Conservation (phyloP, 805 yeast genomes). For the Candida nemodendra region DNA sequence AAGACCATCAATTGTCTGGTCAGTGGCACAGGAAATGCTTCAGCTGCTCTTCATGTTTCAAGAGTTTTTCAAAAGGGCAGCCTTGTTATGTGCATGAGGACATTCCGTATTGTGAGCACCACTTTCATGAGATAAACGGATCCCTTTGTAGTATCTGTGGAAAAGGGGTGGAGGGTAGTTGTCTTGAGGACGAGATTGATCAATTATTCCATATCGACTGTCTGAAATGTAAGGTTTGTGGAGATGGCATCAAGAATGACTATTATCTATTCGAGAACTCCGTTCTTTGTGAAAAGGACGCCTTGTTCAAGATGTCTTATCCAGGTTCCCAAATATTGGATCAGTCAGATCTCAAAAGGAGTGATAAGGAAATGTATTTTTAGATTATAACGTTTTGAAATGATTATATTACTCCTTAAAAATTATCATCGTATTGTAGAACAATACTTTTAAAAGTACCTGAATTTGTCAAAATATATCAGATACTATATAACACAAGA, state of each 20-base stretch:
- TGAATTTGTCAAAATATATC: no score
- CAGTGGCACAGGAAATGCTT: slow-evolving; percentile 95
- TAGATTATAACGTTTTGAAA: no score
- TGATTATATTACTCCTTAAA: no score
- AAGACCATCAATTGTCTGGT: slow-evolving; percentile 79
- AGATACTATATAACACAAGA: no score
- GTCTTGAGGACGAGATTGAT: slow-evolving; percentile 71
- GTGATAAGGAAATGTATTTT: not conserved
- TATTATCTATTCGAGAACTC: slow-evolving; percentile 50
- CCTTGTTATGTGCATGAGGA: slow-evolving; percentile 78
- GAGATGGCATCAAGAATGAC: slow-evolving; percentile 47
- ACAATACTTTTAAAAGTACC: no score
- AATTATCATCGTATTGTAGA: no score
- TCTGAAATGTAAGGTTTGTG: slow-evolving; percentile 66
- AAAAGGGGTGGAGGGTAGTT: slow-evolving; percentile 83
- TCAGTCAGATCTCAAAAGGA: no score
- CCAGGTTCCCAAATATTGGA: no score
- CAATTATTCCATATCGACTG: slow-evolving; percentile 78
- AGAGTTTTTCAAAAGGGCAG: slow-evolving; percentile 55
- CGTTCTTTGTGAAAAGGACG: slow-evolving; percentile 51
- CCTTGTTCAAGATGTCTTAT: no score
- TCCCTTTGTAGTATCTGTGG: slow-evolving; percentile 73
- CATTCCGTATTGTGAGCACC: slow-evolving; percentile 76
- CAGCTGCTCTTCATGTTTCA: slow-evolving; percentile 63
- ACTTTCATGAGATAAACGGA: slow-evolving; percentile 72